These are phyloP conservation scores for Conidiobolus coronatus DNA, from an alignment of 371 early-diverging fungal species.

Conservation along the genomic window DNA sequence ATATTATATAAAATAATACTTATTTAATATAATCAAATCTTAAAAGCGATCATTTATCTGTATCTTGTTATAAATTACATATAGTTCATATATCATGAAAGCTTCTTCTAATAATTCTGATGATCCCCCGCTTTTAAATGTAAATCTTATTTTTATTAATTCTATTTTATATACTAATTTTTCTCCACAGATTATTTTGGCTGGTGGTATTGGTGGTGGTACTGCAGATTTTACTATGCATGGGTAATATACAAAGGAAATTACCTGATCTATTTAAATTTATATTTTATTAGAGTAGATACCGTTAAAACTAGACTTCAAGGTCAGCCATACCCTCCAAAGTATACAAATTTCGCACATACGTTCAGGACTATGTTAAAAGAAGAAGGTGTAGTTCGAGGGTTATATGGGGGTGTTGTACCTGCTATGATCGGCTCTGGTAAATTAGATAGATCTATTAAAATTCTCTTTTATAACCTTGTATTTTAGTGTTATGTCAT, in stretches of 20 bases:
- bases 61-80: too few species aligned
- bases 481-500: constrained; percentile 27
- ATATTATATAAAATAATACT: too few species aligned
- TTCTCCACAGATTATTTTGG: constrained; percentile 23
- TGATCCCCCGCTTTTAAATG: too few species aligned
- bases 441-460: constrained; percentile 8
- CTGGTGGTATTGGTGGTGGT: constrained; percentile 45
- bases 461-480: background rate
- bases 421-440: constrained; percentile 55
- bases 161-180: background rate
- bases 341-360: constrained; percentile 37
- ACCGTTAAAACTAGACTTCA: constrained; percentile 58
- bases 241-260: constrained; percentile 16
- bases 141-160: too few species aligned
- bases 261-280: background rate
- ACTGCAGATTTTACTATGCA: constrained; percentile 52
- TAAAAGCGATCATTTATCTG: too few species aligned
- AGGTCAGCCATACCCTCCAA: constrained; percentile 30
- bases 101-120: too few species aligned
- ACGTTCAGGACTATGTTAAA: constrained; percentile 32
- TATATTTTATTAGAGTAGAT: constrained; percentile 22
- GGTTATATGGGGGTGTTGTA: constrained; percentile 43
- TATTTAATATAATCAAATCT: too few species aligned
- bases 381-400: constrained; percentile 43
- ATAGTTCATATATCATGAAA: too few species aligned